phyloP scores from a whole-genome alignment of 331 rosid genomes.

The Malus hybrid region DNA sequence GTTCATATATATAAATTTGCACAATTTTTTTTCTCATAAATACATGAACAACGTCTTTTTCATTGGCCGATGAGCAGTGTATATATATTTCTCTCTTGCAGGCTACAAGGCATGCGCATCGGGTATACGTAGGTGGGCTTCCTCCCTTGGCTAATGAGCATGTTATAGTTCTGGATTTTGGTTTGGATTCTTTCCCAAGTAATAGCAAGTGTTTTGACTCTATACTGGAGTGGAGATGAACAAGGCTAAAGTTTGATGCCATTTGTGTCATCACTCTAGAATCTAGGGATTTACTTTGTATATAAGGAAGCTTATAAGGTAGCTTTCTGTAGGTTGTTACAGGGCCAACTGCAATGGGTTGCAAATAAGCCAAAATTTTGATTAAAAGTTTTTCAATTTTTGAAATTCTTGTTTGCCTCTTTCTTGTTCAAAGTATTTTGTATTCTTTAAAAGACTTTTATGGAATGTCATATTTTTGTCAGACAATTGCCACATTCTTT shows the following conservation, averaged over 20 bases:
- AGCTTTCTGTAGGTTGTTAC: not conserved
- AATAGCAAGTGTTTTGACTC: no score
- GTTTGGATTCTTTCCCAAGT: no score
- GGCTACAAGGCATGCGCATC: no score
- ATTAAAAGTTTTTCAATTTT: not conserved
- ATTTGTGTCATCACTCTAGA: no score
- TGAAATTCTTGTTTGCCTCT: not conserved
- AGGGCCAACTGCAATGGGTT: not conserved
- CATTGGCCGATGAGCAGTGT: not conserved
- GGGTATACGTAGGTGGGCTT: no score
- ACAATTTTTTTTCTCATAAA: not conserved
- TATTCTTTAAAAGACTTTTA: conserved; percentile 11
- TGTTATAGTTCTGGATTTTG: no score
- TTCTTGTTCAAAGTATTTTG: not conserved
- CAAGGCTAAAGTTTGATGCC: no score
- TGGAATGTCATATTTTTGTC: conserved; percentile 10
- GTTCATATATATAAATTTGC: not conserved
- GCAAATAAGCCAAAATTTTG: not conserved
- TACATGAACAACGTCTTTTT: not conserved
- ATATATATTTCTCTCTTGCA: no score
- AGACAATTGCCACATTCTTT: conserved; percentile 75
- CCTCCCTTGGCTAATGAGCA: no score
- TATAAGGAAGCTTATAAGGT: not conserved
- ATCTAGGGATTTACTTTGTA: not conserved
- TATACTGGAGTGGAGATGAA: no score